Percentiles rank a stretch among this genome's conserved stretches.
phyloP scores from a whole-genome alignment of 352 stramenopile genomes.

The Pythium monospermum region DNA sequence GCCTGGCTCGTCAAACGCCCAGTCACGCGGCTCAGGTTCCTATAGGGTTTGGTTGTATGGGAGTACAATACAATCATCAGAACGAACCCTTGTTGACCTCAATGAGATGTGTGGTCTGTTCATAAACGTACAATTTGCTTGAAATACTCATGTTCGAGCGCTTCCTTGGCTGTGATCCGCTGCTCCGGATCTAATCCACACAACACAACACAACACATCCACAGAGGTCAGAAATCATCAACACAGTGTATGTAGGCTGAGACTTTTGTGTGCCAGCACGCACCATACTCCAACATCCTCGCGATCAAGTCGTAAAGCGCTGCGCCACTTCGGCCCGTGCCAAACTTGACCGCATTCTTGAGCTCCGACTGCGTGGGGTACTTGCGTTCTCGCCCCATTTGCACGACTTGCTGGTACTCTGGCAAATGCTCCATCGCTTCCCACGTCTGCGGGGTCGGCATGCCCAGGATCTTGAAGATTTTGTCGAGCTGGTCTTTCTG shows the following conservation, averaged over 20 bases:
- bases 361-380: slow-evolving; percentile 81
- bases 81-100: neutral
- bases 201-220: neutral
- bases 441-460: slow-evolving; percentile 81
- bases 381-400: slow-evolving; percentile 83
- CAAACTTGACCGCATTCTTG: slow-evolving; percentile 84
- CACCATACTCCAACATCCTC: slow-evolving; percentile 79
- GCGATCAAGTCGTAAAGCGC: slow-evolving; percentile 77
- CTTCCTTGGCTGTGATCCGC: slow-evolving; percentile 88
- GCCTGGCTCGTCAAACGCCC: slow-evolving; percentile 81
- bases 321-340: slow-evolving; percentile 54
- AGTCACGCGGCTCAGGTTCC: slow-evolving; percentile 82
- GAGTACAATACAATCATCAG: neutral
- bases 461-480: slow-evolving; percentile 88
- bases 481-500: slow-evolving; percentile 89
- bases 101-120: neutral
- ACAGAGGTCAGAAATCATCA: neutral
- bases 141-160: slow-evolving; percentile 93
- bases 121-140: slow-evolving; percentile 66
- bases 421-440: slow-evolving; percentile 78
- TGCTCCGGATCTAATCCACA: slow-evolving; percentile 18
- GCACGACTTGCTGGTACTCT: slow-evolving; percentile 78
- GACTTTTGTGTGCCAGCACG: neutral
- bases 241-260: neutral
- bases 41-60: no score